Base-by-base conservation (phyloP, 2,329 filamentous ascomycete genomes). In the Colletotrichum tropicale region DNA sequence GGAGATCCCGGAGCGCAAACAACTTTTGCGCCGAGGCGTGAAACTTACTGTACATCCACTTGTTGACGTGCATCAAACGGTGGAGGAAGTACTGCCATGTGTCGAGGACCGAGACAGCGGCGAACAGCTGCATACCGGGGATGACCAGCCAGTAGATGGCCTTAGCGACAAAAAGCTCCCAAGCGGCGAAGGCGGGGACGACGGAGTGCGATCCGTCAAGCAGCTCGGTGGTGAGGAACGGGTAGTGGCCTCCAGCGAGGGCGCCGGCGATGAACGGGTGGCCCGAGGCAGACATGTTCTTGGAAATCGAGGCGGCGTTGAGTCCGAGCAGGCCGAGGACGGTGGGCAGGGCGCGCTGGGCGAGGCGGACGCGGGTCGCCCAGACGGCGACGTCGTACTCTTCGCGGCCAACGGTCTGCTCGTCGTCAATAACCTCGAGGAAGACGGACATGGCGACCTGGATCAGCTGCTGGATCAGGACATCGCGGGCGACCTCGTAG, bases 41-140 rank as follows among this genome's bases (percentile, higher is more conserved):
- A 91, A 88, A 91, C 94, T 85, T 89, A 97, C 95, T 94, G 89
- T 98, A 98, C 80, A 99, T 90, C 94, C 95, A 98, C 85, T 95
- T 96, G 88, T 98, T 98, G 88, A 97, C 90, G 86, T 99, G 97
- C 97, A 99, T 99, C 74, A 94, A 91, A 52, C 97, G 95, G 86
- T 99, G 97, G 81, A 96, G 90, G 86, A 98, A 98, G 87, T 99
- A 99, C 84, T 99, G 96, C 97, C 97, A 99, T 60, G 96, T 97
- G 86, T 99, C 97, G 79, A 98, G 91, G 78, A 98, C 88, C 78
- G 91, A 86, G 76, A 96, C 90, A 28, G 93, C 97, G 66, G 94
- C 81, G 74, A 91, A 86, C 82, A 98, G 94, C 84, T 98, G 96
- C 65, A 96, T 71, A 5, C 87, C 89, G 1, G 97, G 97, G 77